Evolutionary conservation across 2,329 filamentous ascomycete genomes (phyloP), one percentile per base, ranked within the genome.

Genomic region (Hirsutella rhossiliensis): DNA sequence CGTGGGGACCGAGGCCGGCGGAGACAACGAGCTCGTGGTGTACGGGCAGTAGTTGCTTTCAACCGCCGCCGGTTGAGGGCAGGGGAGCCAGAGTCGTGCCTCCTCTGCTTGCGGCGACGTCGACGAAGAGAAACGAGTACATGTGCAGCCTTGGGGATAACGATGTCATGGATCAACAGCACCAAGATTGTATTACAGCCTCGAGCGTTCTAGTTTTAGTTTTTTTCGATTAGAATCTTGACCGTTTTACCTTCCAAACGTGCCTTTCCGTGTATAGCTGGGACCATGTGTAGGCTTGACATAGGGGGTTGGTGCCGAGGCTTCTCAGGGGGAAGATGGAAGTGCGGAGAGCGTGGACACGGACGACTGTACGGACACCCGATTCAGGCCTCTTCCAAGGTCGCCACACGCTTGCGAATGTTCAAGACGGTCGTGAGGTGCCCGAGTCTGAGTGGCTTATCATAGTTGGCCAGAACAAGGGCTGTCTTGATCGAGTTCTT

Each of bases 11-110:
- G 50, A 52, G 28, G 45, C 42, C 6, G 50, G 43, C 8, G 56
- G 49, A 11, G 57, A 63, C 28, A 58, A 59, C 31, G 62, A 64
- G 45, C 47, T 68, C 38, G 56, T 64, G 32, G 55, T 66, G 30
- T 59, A 62, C 43, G 62, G 56, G 31, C 54, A 55, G 46, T 59
- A 45, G 12, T 13, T 11, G n/a, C 17, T 6, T 37, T 18, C 3
- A 37, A 9, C 2, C 18, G n/a, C 34, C 32, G 5, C 32, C 32
- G 6, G 13, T 31, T 31, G 8, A 13, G n/a, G 23, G 23, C 23
- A 7, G 4, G 23, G 23, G 15, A 18, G 7, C 17, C 7, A 9
- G 13, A 17, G 34, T 37, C 9, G n/a, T 11, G 15, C 34, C 17
- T 15, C 34, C 34, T n/a, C 17, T 5, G 30, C 3, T 18, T 38